Evolutionary conservation across 2,329 filamentous ascomycete species (phyloP), one percentile per base, ranked within the genome.

Genomic region (Hypoxylon sp.): DNA sequence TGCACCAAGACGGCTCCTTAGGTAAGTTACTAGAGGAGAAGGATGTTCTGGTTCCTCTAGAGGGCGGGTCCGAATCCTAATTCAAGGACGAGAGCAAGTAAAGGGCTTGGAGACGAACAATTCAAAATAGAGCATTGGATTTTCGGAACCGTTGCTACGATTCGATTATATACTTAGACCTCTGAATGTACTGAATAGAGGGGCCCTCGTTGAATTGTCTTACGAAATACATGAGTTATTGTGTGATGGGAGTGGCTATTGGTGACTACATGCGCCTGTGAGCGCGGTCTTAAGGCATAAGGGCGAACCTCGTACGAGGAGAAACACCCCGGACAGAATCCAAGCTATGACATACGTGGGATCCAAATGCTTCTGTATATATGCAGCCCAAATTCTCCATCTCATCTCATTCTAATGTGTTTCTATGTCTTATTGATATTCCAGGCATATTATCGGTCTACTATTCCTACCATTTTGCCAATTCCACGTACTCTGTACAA

Each of bases 1-100:
- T 99, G 96, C 95, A 98, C 82, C 92, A 97, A 81, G 96, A 93
- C 76, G 96, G 96, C 27, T 94, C 96, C 72, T 82, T 99, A 74
- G 93, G 94, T 7, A 96, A 96, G 85, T 80, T 98, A 78, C 84
- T 99, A 52, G 93, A 97, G 77, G 92, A 97, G 80, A 97, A 97
- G 85, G 88, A 89, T 67, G 92, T 98, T n/a, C 81, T 99, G 60
- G 88, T 90, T 14, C 80, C 85, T 1, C 85, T 89, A 65, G 88
- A 90, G 14, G 55, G 51, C 52, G 75, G 61, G 23, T 68, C 67
- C n/a, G 77, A 80, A 61, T 72, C 70, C n/a, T 77, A 80, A 58
- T 72, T 70, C n/a, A 73, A 74, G 51, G 74, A 69, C 65, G 77
- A 71, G 67, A 75, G 80, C 73, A 77, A 79, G 70, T 74, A 76